Evolutionary conservation across 2,329 filamentous ascomycete genomes (phyloP), one percentile per base, ranked within the genome.

Genomic region (Microdochium trichocladiopsis): DNA sequence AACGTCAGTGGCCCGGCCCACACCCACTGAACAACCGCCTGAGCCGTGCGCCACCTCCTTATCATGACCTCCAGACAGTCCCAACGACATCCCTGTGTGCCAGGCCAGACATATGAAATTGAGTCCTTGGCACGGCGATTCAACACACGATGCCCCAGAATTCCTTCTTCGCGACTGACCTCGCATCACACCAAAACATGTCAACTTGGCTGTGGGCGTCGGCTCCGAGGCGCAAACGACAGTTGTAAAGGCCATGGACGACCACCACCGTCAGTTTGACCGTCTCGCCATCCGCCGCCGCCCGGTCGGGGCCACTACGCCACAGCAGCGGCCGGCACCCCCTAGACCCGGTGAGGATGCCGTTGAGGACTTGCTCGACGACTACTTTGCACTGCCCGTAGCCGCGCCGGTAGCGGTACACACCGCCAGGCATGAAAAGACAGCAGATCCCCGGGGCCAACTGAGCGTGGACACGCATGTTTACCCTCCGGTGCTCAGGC

Each of bases 261-360:
- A 97, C n/a, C n/a, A n/a, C n/a, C n/a, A n/a, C n/a, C n/a, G n/a
- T n/a, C n/a, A n/a, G n/a, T n/a, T n/a, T n/a, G n/a, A n/a, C 66
- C 80, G 88, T 33, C 77, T 85, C 25, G 90, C 94, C 57, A 95
- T 84, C 0, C 91, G 96, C 66, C 82, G 96, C 22, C 96, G 91
- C 90, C 85, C 84, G 0, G 88, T 86, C 1, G 80, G 93, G 66
- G 80, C n/a, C n/a, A n/a, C 79, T 56, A 77, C 73, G 16, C 77
- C 75, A 23, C 80, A 80, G 58, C 74, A 68, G 53, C 74, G 69
- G 51, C 81, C 76, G 73, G 73, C 75, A 36, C 69, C 82, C 2
- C 65, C 75, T 2, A 67, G 70, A 1, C 63, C 73, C 22, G 6
- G 47, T 3, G 47, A n/a, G 4, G 47, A 48, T 28, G 47, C 25